Evolutionary conservation across 176 grass and related monocot genomes (phyloP).

Genomic region (Rhynchospora pubera): DNA sequence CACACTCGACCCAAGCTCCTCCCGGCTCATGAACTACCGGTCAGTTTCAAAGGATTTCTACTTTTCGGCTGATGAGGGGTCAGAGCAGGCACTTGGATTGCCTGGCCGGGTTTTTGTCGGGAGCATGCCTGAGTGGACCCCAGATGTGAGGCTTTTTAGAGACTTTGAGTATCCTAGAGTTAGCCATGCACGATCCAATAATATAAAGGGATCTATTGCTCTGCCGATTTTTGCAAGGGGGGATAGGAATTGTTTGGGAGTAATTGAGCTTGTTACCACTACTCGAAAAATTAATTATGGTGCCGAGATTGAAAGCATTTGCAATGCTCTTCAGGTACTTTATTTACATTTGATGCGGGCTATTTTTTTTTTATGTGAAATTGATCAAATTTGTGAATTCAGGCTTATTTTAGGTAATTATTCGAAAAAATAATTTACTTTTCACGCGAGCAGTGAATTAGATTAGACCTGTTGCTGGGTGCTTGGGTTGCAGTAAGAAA

Average conservation of each 20-base stretch:
- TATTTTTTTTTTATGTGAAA: not conserved
- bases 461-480: not conserved
- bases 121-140: slow-evolving; percentile 84
- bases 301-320: slow-evolving; percentile 71
- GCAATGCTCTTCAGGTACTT: slow-evolving; percentile 82
- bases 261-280: slow-evolving; percentile 83
- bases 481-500: not conserved
- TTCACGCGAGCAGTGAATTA: not conserved
- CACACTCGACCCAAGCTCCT: slow-evolving; percentile 39
- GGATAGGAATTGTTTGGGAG: slow-evolving; percentile 56
- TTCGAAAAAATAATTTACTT: not conserved
- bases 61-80: slow-evolving; percentile 68
- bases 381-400: not conserved
- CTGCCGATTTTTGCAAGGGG: slow-evolving; percentile 66
- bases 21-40: slow-evolving; percentile 57
- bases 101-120: slow-evolving; percentile 87
- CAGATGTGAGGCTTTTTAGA: slow-evolving; percentile 84
- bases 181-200: slow-evolving; percentile 46
- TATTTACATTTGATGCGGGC: not conserved
- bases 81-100: slow-evolving; percentile 42
- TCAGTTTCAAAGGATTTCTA: slow-evolving; percentile 57
- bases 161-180: slow-evolving; percentile 74
- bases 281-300: slow-evolving; percentile 79
- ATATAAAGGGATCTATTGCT: slow-evolving; percentile 71
- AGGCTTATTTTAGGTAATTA: not conserved